Base-by-base conservation (phyloP, 2,329 filamentous ascomycete species). In the Cercospora zeae-maydis region DNA sequence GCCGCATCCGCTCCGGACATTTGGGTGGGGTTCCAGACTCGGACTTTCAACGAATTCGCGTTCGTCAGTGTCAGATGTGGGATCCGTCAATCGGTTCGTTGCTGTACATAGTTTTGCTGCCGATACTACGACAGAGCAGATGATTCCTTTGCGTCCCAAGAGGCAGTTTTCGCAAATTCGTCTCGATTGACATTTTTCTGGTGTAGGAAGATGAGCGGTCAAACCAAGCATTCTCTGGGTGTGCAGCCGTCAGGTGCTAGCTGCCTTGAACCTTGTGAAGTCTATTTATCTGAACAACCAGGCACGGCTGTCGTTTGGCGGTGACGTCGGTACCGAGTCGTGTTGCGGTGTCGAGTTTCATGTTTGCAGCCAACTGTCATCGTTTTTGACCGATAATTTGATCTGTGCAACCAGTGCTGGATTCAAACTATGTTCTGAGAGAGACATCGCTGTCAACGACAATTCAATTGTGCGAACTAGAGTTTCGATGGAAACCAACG, bases 1-100 rank as follows among this genome's bases (percentile, higher is more conserved):
- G 54, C 36, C 54, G 54, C 24, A 27, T 47, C 42, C 54, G 36
- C 39, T 58, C 45, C 55, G 55, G 55, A 58, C 37, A 47, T 58
- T 51, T 2, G 54, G 4, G 57, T 59, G 57, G 42, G 42, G 45
- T 59, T 33, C 42, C 45, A 33, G 30, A 6, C 19, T 49, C 56
- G 56, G 56, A 58, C 56, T 49, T 56, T 36, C 37, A 33, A 36
- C 34, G 52, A 55, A 39, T n/a, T 21, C 34, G 30, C 24, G 42
- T 47, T 45, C 16, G 16, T 42, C 37, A 16, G 19, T 10, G 39
- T 27, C 3, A 27, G 6, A 14, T 6, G 39, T 24, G 39, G 39
- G 19, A 13, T 7, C 21, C 39, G 39, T 45, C n/a, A n/a, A 27
- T 27, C 24, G 39, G 39, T 45, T 27, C 10, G 31, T 34, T 27